Evolutionary conservation across 1,284 basidiomycete genomes (phyloP).

Genomic region (Trichosporon faecale): DNA sequence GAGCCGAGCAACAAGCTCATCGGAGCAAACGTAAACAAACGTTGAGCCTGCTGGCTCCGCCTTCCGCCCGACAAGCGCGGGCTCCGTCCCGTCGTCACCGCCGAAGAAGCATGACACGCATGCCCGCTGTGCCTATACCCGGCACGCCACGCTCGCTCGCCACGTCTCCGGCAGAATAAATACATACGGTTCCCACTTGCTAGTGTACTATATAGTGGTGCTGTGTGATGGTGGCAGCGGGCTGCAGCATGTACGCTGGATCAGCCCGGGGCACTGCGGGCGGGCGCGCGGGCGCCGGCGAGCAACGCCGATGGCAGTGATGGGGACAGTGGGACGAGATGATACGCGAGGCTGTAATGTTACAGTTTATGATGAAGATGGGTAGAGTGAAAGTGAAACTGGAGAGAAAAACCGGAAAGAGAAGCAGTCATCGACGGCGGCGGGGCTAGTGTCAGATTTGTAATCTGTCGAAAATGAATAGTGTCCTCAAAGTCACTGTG

Average conservation of each 20-base stretch:
- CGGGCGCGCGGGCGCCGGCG: background rate
- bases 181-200: background rate
- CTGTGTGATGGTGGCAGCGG: background rate
- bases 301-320: background rate
- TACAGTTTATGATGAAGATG: background rate
- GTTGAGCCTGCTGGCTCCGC: background rate
- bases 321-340: background rate
- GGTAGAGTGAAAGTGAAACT: background rate
- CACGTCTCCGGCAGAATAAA: background rate
- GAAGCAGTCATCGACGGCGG: background rate
- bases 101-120: background rate
- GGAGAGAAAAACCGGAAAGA: background rate
- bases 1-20: background rate
- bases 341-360: background rate
- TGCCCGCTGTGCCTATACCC: background rate
- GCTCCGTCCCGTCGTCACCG: background rate
- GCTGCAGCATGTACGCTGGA: background rate
- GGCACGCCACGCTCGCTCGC: background rate
- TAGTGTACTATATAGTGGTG: background rate
- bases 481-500: slow-evolving; percentile 8
- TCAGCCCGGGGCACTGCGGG: background rate
- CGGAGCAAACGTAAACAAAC: background rate
- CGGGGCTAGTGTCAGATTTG: background rate
- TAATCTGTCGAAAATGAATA: background rate
- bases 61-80: no score